These are phyloP conservation scores for Aphanoascus verrucosus DNA, from an alignment of 2,329 filamentous ascomycete genomes.

Conservation along the genomic window DNA sequence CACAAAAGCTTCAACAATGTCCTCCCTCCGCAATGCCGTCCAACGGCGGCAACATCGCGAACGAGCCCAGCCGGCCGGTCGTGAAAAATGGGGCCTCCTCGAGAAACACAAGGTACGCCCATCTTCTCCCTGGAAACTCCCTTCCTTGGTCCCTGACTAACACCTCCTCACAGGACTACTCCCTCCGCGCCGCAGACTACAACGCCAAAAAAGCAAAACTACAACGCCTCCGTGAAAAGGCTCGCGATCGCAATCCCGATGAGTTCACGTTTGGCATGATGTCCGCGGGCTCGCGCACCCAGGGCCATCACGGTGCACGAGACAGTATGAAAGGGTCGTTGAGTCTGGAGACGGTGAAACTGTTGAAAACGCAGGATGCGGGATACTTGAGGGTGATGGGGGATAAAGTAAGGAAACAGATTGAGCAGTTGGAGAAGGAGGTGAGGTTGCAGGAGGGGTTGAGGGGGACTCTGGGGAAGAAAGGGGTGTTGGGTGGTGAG, in stretches of 20 bases:
- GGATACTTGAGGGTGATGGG: slow-evolving; percentile 51
- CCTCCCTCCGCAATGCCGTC: slow-evolving; percentile 52
- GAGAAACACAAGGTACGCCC: slow-evolving; percentile 76
- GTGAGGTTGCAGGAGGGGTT: slow-evolving; percentile 33
- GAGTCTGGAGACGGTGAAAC: slow-evolving; percentile 48
- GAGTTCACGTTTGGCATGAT: slow-evolving; percentile 59
- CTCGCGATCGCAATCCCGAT: slow-evolving; percentile 52
- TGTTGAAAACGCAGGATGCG: slow-evolving; percentile 56
- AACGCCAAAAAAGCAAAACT: slow-evolving; percentile 51
- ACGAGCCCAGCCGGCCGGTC: slow-evolving; percentile 74
- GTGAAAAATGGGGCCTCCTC: slow-evolving; percentile 76
- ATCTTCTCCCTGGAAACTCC: neutral
- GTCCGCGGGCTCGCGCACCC: slow-evolving; percentile 34
- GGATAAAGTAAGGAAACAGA: slow-evolving; percentile 45
- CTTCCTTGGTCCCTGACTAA: neutral
- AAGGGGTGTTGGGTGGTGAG: slow-evolving; percentile 12
- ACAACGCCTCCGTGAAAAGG: slow-evolving; percentile 49
- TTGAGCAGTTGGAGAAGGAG: slow-evolving; percentile 40
- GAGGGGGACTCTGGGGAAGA: slow-evolving; percentile 20
- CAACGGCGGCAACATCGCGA: slow-evolving; percentile 80
- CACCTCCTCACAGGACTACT: slow-evolving; percentile 44
- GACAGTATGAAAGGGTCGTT: slow-evolving; percentile 42
- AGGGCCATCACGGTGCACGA: slow-evolving; percentile 37
- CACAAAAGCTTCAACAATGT: slow-evolving; percentile 33
- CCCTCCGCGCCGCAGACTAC: slow-evolving; percentile 54